Base-by-base conservation (phyloP, 129 eudicot species). In the Centella asiatica region DNA sequence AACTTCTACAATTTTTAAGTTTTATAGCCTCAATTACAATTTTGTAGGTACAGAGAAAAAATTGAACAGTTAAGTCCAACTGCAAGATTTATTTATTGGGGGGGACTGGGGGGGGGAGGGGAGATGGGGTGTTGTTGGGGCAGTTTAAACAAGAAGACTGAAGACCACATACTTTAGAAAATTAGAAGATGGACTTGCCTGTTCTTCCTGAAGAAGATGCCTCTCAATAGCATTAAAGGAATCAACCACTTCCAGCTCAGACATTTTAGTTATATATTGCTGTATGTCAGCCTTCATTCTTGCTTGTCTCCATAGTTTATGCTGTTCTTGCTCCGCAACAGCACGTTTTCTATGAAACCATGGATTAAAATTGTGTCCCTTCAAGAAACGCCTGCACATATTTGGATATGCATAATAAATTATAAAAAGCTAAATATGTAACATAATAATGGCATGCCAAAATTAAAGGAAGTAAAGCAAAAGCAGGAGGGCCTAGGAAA, bases 341-440 rank as follows among this genome's bases (percentile, higher is more conserved):
- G 88, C 88, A 53, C 90, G 83, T 39, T 79, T 90, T 70, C 98
- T 73, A 51, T 76, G 75, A 78, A 92, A 92, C 96, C 98, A 92
- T 32, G 90, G 90, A 74, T 62, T 61, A 64, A 92, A 92, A 73
- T 92, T 92, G 65, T 80, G 82, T 39, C 98, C 98, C 53, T 68
- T 80, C 74, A 92, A 68, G 63, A 92, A 92, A 65, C 88, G 90
- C 81, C 98, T 92, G 63, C 50, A 75, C 6, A n/a, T n/a, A n/a
- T n/a, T n/a, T n/a, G n/a, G n/a, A 42, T 49, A 59, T 10, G 20
- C 37, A 39, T 23, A 34, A 61, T 68, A 53, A n/a, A n/a, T 44
- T 51, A 44, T 48, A 10, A 64, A 31, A 48, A 46, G 48, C 20
- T 44, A 49, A 71, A 13, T 32, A 23, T 6, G 5, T 29, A 55